Evolutionary conservation across 2,329 filamentous ascomycete species (phyloP).

Genomic region (Aspergillus terreus): DNA sequence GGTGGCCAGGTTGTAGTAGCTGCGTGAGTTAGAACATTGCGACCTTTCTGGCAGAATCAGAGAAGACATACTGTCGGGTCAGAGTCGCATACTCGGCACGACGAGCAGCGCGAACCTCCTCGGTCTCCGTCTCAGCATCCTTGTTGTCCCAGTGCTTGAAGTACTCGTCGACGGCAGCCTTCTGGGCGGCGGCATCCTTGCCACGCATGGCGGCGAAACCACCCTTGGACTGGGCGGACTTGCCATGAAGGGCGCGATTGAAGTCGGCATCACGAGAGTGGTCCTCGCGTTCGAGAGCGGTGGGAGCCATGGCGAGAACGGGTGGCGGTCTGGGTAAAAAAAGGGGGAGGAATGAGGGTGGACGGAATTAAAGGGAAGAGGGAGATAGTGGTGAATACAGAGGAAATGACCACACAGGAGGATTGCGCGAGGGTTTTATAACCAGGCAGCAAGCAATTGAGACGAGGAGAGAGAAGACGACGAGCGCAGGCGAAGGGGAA

Average conservation of each 20-base stretch:
- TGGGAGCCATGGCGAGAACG: constrained; percentile 47
- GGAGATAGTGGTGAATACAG: not conserved
- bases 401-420: not conserved
- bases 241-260: constrained; percentile 81
- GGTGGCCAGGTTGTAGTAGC: constrained; percentile 96
- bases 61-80: constrained; percentile 72
- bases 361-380: not conserved
- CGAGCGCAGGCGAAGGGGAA: constrained; percentile 2
- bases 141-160: constrained; percentile 98
- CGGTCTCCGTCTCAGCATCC: constrained; percentile 72
- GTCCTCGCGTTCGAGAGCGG: constrained; percentile 73
- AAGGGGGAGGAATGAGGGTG: constrained; percentile 14
- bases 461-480: constrained; percentile 9
- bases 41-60: not conserved
- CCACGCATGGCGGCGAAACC: constrained; percentile 78
- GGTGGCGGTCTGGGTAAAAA: constrained; percentile 3
- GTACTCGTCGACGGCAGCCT: constrained; percentile 83
- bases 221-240: constrained; percentile 65
- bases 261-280: constrained; percentile 83
- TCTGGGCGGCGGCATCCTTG: constrained; percentile 76
- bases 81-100: constrained; percentile 87
- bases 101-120: constrained; percentile 74
- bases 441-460: not conserved
- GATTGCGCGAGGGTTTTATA: not conserved
- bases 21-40: constrained; percentile 30